Evolutionary conservation across 2,329 filamentous ascomycete species (phyloP).

Genomic region (Fusarium piperis): DNA sequence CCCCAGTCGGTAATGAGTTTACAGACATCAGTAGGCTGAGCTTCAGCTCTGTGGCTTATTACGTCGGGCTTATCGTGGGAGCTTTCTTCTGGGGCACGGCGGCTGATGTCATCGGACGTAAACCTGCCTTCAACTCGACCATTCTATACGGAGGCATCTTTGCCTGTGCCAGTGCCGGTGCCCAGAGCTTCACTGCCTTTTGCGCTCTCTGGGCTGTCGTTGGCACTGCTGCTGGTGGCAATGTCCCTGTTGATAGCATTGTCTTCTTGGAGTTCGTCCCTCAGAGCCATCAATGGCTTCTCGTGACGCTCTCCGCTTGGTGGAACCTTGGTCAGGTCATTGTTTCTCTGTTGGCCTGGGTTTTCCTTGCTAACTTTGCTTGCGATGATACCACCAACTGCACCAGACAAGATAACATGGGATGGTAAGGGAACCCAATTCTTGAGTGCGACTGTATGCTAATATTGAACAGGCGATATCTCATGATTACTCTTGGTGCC

Average conservation of each 20-base stretch:
- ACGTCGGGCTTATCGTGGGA: constrained; percentile 54
- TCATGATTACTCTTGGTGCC: constrained; percentile 53
- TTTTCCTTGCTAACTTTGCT: constrained; percentile 49
- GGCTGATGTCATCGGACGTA: constrained; percentile 51
- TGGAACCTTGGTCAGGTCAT: constrained; percentile 61
- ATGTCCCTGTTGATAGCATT: constrained; percentile 56
- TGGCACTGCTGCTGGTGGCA: constrained; percentile 53
- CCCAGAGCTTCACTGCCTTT: constrained; percentile 65
- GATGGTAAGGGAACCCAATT: constrained; percentile 44
- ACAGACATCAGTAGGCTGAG: constrained; percentile 43
- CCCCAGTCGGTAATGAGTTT: constrained; percentile 47
- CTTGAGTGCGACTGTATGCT: not conserved
- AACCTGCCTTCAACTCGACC: constrained; percentile 55
- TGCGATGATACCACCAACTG: constrained; percentile 49
- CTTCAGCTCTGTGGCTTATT: constrained; percentile 47
- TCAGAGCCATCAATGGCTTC: constrained; percentile 54
- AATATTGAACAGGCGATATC: constrained; percentile 45
- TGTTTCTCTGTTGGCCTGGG: constrained; percentile 47
- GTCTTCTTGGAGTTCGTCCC: constrained; percentile 58
- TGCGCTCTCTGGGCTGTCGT: constrained; percentile 63
- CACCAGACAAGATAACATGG: constrained; percentile 53
- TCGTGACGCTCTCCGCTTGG: constrained; percentile 53
- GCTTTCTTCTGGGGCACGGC: constrained; percentile 56
- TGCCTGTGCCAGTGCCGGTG: constrained; percentile 64
- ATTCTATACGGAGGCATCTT: constrained; percentile 60